phyloP scores from a whole-genome alignment of 129 eudicot species.

The Mikania micrantha region DNA sequence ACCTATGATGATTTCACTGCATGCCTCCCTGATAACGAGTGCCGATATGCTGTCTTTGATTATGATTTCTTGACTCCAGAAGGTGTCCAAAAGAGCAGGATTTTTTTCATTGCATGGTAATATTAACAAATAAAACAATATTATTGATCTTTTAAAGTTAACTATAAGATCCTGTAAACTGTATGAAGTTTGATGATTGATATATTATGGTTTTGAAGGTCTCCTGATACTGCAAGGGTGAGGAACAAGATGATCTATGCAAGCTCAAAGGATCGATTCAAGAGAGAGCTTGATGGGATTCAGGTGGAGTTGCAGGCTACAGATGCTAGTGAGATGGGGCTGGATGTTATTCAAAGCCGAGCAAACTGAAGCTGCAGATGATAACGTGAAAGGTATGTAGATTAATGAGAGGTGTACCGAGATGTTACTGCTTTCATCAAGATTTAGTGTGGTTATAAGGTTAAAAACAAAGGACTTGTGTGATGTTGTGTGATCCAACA shows the following conservation, averaged over 20 bases:
- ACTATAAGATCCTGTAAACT: background rate
- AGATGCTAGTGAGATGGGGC: conserved; percentile 69
- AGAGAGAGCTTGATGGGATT: conserved; percentile 83
- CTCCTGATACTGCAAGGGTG: conserved; percentile 36
- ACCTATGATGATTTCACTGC: conserved; percentile 43
- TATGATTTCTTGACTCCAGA: conserved; percentile 45
- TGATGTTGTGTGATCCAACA: conserved; percentile 33
- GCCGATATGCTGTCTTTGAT: conserved; percentile 51
- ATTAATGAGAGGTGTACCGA: conserved; percentile 19
- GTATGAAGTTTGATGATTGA: background rate
- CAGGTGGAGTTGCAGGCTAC: conserved; percentile 84
- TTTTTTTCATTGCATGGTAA: conserved; percentile 52
- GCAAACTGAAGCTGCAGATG: conserved; percentile 29
- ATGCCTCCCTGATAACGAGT: conserved; percentile 47
- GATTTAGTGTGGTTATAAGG: conserved; percentile 31
- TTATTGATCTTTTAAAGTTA: background rate
- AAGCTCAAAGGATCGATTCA: conserved; percentile 49
- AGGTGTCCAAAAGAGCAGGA: conserved; percentile 49
- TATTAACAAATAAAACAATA: conserved; percentile 7
- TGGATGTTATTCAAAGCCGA: conserved; percentile 74
- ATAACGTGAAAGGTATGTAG: conserved; percentile 18
- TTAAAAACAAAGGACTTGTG: conserved; percentile 15
- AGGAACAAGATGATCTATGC: conserved; percentile 48
- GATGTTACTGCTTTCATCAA: conserved; percentile 24
- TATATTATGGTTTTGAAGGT: conserved; percentile 11